Conservation (phyloP, 2,329 filamentous ascomycete genomes). For the Arthrobotrys entomopaga region DNA sequence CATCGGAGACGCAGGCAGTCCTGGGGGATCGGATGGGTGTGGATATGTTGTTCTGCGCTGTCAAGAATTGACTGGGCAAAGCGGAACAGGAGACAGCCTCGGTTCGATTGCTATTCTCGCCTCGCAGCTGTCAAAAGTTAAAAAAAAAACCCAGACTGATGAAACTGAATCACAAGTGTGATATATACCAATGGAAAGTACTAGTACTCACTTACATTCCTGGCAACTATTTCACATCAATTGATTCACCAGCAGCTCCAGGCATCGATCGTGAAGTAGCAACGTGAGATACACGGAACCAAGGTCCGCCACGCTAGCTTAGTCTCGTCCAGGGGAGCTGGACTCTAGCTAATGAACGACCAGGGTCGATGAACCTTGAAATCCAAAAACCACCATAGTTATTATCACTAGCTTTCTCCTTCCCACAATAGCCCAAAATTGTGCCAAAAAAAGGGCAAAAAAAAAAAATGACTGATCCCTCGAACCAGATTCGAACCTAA, state of each 20-base stretch:
- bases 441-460: conserved; percentile 22
- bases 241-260: too few relatives aligned
- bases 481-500: conserved; percentile 55
- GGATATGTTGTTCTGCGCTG: conserved; percentile 46
- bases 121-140: conserved; percentile 6
- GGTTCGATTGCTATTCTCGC: conserved; percentile 21
- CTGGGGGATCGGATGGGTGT: conserved; percentile 28
- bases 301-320: too few relatives aligned
- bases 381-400: too few relatives aligned
- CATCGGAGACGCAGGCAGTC: conserved; percentile 29
- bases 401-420: too few relatives aligned
- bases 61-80: conserved; percentile 51
- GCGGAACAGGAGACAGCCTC: conserved; percentile 29
- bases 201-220: not conserved
- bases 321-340: too few relatives aligned
- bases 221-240: not conserved
- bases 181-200: too few relatives aligned
- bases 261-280: too few relatives aligned
- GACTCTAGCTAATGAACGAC: too few relatives aligned
- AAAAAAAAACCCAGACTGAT: too few relatives aligned
- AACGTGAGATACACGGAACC: too few relatives aligned
- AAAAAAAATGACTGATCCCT: conserved; percentile 47
- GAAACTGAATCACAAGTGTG: too few relatives aligned
- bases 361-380: too few relatives aligned
- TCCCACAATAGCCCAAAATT: conserved; percentile 19